Conservation (phyloP, 139 green algal genomes). For the Ettlia oleoabundans region DNA sequence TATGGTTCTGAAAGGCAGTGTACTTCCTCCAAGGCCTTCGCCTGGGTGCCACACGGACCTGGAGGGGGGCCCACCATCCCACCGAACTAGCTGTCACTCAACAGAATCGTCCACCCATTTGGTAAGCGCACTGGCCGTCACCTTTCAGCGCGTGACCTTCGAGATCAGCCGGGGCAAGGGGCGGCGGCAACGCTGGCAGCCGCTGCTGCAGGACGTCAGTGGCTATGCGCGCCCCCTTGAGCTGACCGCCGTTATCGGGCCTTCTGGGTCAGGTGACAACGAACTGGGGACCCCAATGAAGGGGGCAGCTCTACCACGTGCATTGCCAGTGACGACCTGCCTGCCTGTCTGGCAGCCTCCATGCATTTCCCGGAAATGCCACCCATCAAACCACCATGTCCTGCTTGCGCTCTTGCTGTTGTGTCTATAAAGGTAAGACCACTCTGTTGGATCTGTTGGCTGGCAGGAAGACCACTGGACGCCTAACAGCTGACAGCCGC, state of each 20-base stretch:
- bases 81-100: no score
- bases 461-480: slow-evolving; percentile 56
- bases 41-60: no score
- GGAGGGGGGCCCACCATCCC: no score
- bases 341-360: no score
- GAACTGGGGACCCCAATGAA: not conserved
- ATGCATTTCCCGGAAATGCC: no score
- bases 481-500: not conserved
- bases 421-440: slow-evolving; percentile 61
- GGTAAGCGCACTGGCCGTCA: not conserved
- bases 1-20: no score
- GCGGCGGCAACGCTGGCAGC: not conserved
- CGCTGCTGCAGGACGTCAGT: not conserved
- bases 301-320: not conserved
- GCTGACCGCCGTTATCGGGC: slow-evolving; percentile 1
- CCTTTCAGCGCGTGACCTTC: not conserved
- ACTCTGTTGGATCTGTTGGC: slow-evolving; percentile 71
- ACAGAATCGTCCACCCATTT: not conserved
- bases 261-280: not conserved
- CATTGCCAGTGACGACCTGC: not conserved
- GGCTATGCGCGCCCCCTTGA: not conserved
- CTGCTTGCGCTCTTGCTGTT: no score
- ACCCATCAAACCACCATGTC: no score
- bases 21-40: no score
- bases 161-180: not conserved